Evolutionary conservation across 225 moss, liverwort and hornwort genomes (phyloP).

Genomic region (Pseudoscleropodium purum): DNA sequence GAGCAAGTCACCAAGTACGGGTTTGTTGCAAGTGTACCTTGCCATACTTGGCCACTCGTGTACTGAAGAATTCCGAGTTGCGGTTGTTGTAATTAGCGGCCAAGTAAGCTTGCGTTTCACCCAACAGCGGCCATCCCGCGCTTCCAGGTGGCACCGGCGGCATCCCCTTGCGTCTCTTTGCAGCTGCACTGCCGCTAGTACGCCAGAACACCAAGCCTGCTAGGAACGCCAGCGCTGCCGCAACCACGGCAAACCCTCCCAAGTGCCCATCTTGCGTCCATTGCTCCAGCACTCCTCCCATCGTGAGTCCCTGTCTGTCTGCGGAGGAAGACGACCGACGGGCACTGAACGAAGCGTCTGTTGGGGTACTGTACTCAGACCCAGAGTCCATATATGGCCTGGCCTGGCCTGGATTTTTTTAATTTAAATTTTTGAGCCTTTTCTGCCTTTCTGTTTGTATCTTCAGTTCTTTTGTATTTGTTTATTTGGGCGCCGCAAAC

Average conservation of each 20-base stretch:
- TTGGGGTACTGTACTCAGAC: too few species aligned
- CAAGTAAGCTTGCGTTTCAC: not conserved
- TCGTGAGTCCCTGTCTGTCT: not conserved
- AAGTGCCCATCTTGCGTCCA: not conserved
- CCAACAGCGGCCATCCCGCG: not conserved
- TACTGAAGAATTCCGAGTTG: not conserved
- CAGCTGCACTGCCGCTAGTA: too few species aligned
- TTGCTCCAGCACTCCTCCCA: not conserved
- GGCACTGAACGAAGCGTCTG: too few species aligned
- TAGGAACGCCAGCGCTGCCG: not conserved
- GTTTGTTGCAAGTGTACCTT: not conserved
- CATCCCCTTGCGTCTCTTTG: not conserved
- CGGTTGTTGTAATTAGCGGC: not conserved
- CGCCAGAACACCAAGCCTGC: not conserved
- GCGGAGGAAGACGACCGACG: not conserved
- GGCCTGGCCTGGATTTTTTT: not conserved
- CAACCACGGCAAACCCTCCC: not conserved
- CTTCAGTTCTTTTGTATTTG: not conserved
- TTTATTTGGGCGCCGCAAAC: not conserved
- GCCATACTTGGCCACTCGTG: not conserved
- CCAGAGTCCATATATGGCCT: too few species aligned
- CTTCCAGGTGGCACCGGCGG: not conserved
- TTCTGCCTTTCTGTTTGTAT: not conserved
- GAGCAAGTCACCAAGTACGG: not conserved
- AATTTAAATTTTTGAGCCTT: too few species aligned